Conservation (phyloP, 1,284 basidiomycete species). For the Marasmius sp. region DNA sequence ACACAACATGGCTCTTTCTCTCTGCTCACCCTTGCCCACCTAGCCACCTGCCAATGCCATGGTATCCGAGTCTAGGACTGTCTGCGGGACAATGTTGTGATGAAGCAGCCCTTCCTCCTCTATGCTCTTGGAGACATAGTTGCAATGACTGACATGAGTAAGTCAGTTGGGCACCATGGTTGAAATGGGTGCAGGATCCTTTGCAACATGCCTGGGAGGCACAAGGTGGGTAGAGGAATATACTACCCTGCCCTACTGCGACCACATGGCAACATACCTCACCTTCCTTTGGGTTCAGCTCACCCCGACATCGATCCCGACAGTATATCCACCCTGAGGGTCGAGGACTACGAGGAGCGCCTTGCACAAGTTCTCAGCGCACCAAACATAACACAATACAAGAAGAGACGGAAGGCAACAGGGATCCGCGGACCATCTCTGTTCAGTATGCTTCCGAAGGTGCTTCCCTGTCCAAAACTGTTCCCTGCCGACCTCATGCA, state of each 20-base stretch:
- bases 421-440: neutral
- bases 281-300: too few relatives aligned
- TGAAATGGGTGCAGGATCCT: conserved; percentile 26
- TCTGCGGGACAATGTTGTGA: too few relatives aligned
- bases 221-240: conserved; percentile 3
- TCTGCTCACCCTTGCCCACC: too few relatives aligned
- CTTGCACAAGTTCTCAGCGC: neutral
- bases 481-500: conserved; percentile 32
- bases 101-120: conserved; percentile 9
- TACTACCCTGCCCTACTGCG: conserved; percentile 20
- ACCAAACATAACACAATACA: neutral
- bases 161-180: conserved; percentile 35
- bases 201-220: conserved; percentile 8
- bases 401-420: neutral
- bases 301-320: too few relatives aligned
- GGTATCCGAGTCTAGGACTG: too few relatives aligned
- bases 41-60: too few relatives aligned
- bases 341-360: neutral
- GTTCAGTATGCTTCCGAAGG: neutral
- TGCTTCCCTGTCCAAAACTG: neutral
- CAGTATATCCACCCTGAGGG: too few relatives aligned
- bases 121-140: conserved; percentile 26
- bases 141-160: conserved; percentile 27
- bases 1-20: too few relatives aligned
- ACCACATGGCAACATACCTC: too few relatives aligned